Base-by-base conservation (phyloP, 768 basidiomycete genomes). In the Hygrophorus russula region DNA sequence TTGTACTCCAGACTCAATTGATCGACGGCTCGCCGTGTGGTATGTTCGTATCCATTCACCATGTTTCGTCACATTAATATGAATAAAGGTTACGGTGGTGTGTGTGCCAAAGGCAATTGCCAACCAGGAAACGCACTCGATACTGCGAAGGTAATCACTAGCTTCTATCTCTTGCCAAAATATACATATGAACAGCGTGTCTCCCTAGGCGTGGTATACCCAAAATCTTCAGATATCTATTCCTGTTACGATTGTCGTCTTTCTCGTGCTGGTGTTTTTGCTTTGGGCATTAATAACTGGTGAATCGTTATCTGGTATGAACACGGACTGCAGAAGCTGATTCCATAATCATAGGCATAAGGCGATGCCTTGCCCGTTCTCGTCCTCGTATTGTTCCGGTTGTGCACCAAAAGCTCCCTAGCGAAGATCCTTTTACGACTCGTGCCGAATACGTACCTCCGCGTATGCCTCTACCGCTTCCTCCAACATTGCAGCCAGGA, bases 21-120 rank as follows among this genome's bases (percentile, higher is more conserved):
- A 67, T 86, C 42, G 82, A 89, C 56, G 90, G 89, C 17, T 87
- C 84, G 24, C 78, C 85, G 11, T 93, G 89, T 59, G 87, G 87
- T 78, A 53, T 46, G 75, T 66, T 39, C 14, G 11, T 38, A 31
- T 47, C 41, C 35, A 30, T 45, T 18, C 33, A 41, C 43, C n/a
- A 38, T 35, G 41, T 42, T 49, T 46, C 41, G 38, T 42, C 35
- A 29, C 18, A 42, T 34, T 49, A 35, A 52, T 50, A 38, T 31
- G 42, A 14, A 39, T 19, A n/a, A 36, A 82, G 79, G 82, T 5
- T 84, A 74, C 54, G 85, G 80, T 27, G 88, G 86, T 17, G 68
- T 69, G 43, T 91, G 89, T 55, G 49, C 59, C 13, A 63, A 67
- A 44, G 78, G 81, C 24, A 69, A 60, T 15, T 92, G 88, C 56